Percentiles rank a stretch among this genome's conserved stretches.
Conservation (phyloP, 2,329 filamentous ascomycete genomes). For the Purpureocillium takamizusanense region DNA sequence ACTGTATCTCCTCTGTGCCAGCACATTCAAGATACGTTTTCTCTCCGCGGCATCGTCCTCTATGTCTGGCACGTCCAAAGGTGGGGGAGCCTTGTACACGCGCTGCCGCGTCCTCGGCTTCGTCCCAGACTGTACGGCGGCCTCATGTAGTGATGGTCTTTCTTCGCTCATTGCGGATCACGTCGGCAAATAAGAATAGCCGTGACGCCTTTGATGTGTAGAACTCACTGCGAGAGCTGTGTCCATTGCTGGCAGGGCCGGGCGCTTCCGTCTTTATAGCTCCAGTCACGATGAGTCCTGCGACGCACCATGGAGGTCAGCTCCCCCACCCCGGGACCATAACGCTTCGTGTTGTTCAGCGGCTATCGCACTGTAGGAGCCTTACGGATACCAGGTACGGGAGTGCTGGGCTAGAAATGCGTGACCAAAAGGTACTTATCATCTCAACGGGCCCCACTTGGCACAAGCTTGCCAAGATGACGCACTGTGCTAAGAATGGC, state of each 20-base stretch:
- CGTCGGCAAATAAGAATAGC: not conserved
- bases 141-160: not conserved
- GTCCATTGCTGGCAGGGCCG: no score
- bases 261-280: not conserved
- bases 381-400: slow-evolving; percentile 1
- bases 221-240: not conserved
- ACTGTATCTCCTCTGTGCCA: slow-evolving; percentile 47
- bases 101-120: slow-evolving; percentile 28
- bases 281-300: not conserved
- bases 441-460: not conserved
- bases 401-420: no score
- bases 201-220: not conserved
- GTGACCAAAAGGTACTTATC: not conserved
- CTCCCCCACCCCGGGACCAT: not conserved
- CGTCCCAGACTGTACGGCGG: not conserved
- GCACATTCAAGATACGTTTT: slow-evolving; percentile 43
- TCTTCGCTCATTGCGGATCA: not conserved
- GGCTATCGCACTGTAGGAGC: not conserved
- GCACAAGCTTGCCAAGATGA: rapidly evolving
- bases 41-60: slow-evolving; percentile 42
- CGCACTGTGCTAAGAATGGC: not conserved
- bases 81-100: slow-evolving; percentile 27
- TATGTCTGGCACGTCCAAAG: slow-evolving; percentile 35
- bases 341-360: not conserved
- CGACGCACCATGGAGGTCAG: not conserved